phyloP scores from a whole-genome alignment of 352 stramenopile genomes.

The Phytopythium sindhum region DNA sequence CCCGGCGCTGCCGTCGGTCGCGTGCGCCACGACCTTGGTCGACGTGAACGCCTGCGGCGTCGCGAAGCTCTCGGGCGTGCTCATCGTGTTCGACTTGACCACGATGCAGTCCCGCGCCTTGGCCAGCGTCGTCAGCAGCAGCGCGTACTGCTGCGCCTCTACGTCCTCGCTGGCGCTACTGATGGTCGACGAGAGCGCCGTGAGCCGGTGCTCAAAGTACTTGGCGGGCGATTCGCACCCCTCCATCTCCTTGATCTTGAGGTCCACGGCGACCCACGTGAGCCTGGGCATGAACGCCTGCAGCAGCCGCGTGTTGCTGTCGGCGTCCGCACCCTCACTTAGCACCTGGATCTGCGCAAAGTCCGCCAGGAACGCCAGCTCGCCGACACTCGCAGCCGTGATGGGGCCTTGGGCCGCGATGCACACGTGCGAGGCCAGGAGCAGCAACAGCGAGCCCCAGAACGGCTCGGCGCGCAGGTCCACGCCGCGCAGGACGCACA shows the following conservation, averaged over 20 bases:
- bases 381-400: constrained; percentile 29
- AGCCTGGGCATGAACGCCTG: constrained; percentile 49
- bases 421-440: constrained; percentile 59
- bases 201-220: constrained; percentile 71
- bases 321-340: constrained; percentile 12
- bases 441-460: constrained; percentile 60
- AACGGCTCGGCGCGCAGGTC: constrained; percentile 46
- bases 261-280: constrained; percentile 67
- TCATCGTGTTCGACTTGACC: constrained; percentile 53
- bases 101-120: constrained; percentile 51
- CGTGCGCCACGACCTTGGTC: constrained; percentile 52
- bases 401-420: constrained; percentile 37
- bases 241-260: constrained; percentile 81
- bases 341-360: constrained; percentile 50
- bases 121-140: constrained; percentile 41
- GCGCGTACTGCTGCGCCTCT: constrained; percentile 30
- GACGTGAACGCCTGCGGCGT: constrained; percentile 44
- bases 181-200: constrained; percentile 14
- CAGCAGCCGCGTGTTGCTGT: constrained; percentile 41
- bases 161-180: constrained; percentile 30
- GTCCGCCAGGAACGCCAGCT: constrained; percentile 43
- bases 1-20: constrained; percentile 27
- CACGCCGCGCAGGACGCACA: constrained; percentile 49
- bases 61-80: constrained; percentile 21
- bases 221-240: constrained; percentile 52